Evolutionary conservation across 23 red algal species (phyloP), one percentile per base, ranked within the genome.

Genomic region (Gracilaria domingensis): DNA sequence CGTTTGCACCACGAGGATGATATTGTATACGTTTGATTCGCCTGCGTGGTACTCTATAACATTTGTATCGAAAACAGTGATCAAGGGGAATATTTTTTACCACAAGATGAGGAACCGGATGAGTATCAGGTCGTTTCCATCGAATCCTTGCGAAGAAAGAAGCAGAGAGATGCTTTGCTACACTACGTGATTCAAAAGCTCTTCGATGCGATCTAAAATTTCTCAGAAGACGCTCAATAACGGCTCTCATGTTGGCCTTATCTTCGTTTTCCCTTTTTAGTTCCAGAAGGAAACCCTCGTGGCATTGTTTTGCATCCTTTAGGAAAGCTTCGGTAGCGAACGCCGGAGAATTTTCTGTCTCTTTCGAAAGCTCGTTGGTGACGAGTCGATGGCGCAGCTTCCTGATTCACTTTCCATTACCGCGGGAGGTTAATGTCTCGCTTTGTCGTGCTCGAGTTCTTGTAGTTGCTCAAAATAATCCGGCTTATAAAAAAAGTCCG

Each of bases 381-480:
- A 4, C 11, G 5, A 45, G 12, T 39, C 42, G 4, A 11, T 45
- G 35, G 1, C 12, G 20, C n/a, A n/a, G n/a, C n/a, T 23, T 2
- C 5, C 35, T 1, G 30, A n/a, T 37, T 42, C 33, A 0, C 51
- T 14, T 7, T 55, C 13, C 1, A 55, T 55, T 1, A 55, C 18
- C 17, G 51, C 82, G 71, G 58, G 82, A 35, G 60, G 82, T 5
- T 33, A 1, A 18, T 86, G 57, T 42, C 58, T 5, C 20, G 82
- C 82, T 51, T 86, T 86, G 35, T 8, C 57, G 11, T 38, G 33
- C 66, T 70, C 82, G 25, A 71, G 82, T 38, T 86, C 82, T 21
- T 86, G 82, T 60, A 86, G 70, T 38, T 71, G 7, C 23, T 86
- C 34, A 1, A 66, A 86, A 30, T 71, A 86, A 23, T 72, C 60